Conservation (phyloP, 352 stramenopile genomes). For the Pythium volutum region DNA sequence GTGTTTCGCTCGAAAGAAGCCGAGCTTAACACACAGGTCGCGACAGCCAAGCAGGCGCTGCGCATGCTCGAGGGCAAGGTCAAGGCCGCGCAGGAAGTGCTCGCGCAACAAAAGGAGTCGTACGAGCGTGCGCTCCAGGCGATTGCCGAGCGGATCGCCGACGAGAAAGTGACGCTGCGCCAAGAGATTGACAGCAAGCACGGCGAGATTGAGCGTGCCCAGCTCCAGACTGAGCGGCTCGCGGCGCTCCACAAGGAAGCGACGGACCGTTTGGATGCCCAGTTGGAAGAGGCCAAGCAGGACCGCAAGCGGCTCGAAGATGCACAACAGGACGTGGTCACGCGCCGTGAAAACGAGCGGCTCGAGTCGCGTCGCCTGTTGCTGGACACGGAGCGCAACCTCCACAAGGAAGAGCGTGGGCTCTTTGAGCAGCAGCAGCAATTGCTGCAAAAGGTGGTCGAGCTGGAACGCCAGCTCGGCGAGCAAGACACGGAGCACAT, state of each 20-base stretch:
- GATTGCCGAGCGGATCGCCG: slow-evolving; percentile 47
- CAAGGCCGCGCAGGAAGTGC: slow-evolving; percentile 48
- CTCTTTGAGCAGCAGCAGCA: slow-evolving; percentile 64
- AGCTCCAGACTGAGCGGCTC: slow-evolving; percentile 54
- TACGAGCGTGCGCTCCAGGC: slow-evolving; percentile 57
- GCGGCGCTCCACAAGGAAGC: slow-evolving; percentile 58
- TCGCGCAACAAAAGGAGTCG: slow-evolving; percentile 60
- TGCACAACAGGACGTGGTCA: slow-evolving; percentile 33
- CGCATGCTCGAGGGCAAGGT: slow-evolving; percentile 56
- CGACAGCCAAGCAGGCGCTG: slow-evolving; percentile 41
- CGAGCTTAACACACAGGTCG: slow-evolving; percentile 36
- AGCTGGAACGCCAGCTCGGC: slow-evolving; percentile 58
- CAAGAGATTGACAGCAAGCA: slow-evolving; percentile 65
- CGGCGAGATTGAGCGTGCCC: slow-evolving; percentile 49
- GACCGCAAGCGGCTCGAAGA: slow-evolving; percentile 52
- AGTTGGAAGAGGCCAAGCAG: slow-evolving; percentile 56
- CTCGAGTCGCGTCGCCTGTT: slow-evolving; percentile 49
- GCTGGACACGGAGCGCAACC: slow-evolving; percentile 59
- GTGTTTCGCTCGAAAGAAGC: slow-evolving; percentile 46
- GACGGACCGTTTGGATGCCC: slow-evolving; percentile 40
- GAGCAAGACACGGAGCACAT: slow-evolving; percentile 66
- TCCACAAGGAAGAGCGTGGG: slow-evolving; percentile 65
- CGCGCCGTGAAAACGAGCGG: slow-evolving; percentile 44
- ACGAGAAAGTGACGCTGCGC: slow-evolving; percentile 40
- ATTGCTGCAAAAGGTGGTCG: slow-evolving; percentile 56